Evolutionary conservation across 345 rosid genomes (phyloP), one percentile per base, ranked within the genome.

Genomic region (Eucalyptus caleyi): DNA sequence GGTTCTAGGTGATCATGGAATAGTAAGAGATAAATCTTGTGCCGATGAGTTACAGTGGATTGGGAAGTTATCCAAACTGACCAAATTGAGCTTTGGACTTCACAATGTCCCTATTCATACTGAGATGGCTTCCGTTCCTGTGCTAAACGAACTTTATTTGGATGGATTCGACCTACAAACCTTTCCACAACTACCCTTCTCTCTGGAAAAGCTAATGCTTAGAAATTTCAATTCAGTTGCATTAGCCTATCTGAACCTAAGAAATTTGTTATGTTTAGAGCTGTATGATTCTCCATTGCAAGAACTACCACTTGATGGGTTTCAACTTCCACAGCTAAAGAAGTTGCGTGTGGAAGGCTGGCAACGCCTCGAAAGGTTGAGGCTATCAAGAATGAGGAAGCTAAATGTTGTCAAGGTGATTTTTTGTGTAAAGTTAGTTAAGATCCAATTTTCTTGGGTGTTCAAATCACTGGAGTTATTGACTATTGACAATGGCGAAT

Each of bases 1-100:
- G n/a, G 7, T 0, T 59, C 67, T 60, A 26, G 4, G 0, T 26
- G 0, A 26, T 26, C 0, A 0, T 60, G 32, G 0, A 60, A 24
- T 6, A 11, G 0, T 11, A 26, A 10, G 67, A 26, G 32, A 60
- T 60, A 26, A 26, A 11, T 8, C 6, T 60, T 60, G 67, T 26
- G 0, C 8, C 7, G 8, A 30, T 11, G 67, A 26, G 7, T 60
- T 60, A 11, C 6, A 1, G 4, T 26, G 67, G 67, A 60, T 60
- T 60, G 67, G 67, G 0, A 60, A 24, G 67, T 59, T 59, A 59
- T 59, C 65, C n/a, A 59, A 59, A 59, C n/a, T 59, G 2, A 59
- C 14, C n/a, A 26, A 11, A 59, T 59, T 59, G 65, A 59, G 65
- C 65, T 26, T 59, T 0, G 4, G 4, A 59, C 1, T 11, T 26